Conservation (phyloP, 2,329 filamentous ascomycete species). For the Fusarium piperis region DNA sequence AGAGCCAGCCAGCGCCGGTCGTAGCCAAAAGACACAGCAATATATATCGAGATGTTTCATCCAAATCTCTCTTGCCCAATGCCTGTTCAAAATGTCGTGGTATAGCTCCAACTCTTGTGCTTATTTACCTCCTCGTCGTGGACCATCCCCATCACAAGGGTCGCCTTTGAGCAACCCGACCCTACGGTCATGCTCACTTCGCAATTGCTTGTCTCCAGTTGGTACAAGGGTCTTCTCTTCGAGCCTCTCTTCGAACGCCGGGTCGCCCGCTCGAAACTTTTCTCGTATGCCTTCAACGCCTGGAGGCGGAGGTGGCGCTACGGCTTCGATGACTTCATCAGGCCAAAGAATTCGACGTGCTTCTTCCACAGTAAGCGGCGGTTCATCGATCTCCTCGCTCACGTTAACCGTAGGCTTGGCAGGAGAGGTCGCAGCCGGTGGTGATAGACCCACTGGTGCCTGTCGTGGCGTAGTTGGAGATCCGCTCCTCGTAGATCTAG, state of each 20-base stretch:
- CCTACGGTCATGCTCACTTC: slow-evolving; percentile 45
- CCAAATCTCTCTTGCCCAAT: background rate
- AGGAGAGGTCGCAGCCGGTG: slow-evolving; percentile 1
- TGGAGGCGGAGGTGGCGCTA: slow-evolving; percentile 10
- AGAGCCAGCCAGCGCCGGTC: slow-evolving; percentile 7
- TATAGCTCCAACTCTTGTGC: background rate
- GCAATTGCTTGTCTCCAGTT: slow-evolving; percentile 48
- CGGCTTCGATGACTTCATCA: slow-evolving; percentile 39
- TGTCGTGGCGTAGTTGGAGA: slow-evolving; percentile 36
- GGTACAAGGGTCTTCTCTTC: slow-evolving; percentile 54
- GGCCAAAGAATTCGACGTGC: slow-evolving; percentile 53
- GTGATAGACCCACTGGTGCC: slow-evolving; percentile 11
- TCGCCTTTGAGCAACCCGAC: slow-evolving; percentile 39
- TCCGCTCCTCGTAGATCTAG: slow-evolving; percentile 25
- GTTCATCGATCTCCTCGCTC: slow-evolving; percentile 40
- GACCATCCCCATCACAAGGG: background rate
- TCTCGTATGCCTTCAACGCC: slow-evolving; percentile 47
- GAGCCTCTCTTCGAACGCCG: slow-evolving; percentile 41
- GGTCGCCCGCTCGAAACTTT: slow-evolving; percentile 53
- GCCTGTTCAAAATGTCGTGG: background rate
- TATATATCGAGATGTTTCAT: background rate
- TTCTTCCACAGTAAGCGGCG: slow-evolving; percentile 53
- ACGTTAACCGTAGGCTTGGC: slow-evolving; percentile 10
- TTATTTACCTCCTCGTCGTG: slow-evolving; percentile 26
- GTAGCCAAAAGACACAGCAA: background rate